Evolutionary conservation across 139 green algal species (phyloP).

Genomic region (Tetradesmus obliquus): DNA sequence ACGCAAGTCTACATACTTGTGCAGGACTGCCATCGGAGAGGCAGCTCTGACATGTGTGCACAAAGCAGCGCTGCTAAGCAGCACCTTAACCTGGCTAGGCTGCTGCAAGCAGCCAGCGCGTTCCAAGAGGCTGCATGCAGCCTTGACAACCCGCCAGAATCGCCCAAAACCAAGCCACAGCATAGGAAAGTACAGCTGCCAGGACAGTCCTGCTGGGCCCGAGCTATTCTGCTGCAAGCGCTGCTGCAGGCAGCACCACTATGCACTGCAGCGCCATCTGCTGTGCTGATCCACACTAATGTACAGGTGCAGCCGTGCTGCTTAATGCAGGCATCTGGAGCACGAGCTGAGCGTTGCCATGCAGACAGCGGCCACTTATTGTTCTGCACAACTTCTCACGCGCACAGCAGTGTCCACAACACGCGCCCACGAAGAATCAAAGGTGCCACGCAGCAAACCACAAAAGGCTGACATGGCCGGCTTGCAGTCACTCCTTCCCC

Average conservation of each 20-base stretch:
- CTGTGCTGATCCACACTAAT: not conserved
- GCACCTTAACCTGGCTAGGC: not conserved
- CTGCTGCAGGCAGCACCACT: not conserved
- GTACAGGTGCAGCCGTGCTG: not conserved
- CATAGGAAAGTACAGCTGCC: not conserved
- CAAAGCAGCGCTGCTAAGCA: not conserved
- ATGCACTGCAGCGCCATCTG: not conserved
- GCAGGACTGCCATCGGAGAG: no score
- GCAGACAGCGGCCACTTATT: not conserved
- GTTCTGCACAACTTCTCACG: no score
- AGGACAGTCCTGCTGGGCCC: not conserved
- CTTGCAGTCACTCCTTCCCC: no score
- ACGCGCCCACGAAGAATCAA: no score
- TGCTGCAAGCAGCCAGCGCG: not conserved
- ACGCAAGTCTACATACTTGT: no score
- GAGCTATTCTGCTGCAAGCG: not conserved
- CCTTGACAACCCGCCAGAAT: not conserved
- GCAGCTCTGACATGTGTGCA: no score
- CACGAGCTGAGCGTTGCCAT: not conserved
- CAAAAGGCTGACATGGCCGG: no score
- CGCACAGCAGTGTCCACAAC: no score
- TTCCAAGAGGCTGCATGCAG: not conserved
- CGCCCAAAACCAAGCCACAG: not conserved
- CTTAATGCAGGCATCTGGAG: no score
- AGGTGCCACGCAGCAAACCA: no score